Evolutionary conservation across 1,139 yeast species (phyloP), one percentile per base, ranked within the genome.

Genomic region (Meyerozyma athensensis): DNA sequence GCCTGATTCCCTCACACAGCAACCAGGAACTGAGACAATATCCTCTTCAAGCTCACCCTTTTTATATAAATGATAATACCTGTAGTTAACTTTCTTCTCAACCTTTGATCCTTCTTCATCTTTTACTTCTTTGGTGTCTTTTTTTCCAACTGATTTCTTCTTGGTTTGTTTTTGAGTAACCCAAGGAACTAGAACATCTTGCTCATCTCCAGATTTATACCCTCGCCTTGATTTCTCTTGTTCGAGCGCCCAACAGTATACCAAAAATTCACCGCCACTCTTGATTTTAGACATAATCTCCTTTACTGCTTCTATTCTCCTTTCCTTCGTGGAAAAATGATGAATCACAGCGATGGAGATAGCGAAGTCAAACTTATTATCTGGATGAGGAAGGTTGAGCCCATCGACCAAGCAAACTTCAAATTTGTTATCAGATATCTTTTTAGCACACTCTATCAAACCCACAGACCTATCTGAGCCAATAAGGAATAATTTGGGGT

Each of bases 201-300:
- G 98, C 37, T 86, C 89, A 76, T 84, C 90, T 3, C 94, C 95
- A 44, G 79, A 87, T 48, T 83, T 81, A 61, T 86, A 90, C 0
- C 97, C 97, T 47, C 97, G 68, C 42, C 96, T 68, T 0, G 96
- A 85, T 24, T 69, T 74, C 44, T 81, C 86, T 58, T 92, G 98
- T 49, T 94, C 98, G 38, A 92, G 63, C 0, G 98, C 98, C 98
- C 98, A 92, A 39, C 95, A 95, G 54, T 90, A 90, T 10, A 92
- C 73, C 46, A 94, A 64, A 0, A 87, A 83, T 39, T 73, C 75
- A 1, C 96, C 96, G 1, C 79, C 79, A 0, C 51, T 43, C 34
- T 57, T 68, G 36, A 92, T 58, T 41, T 79, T 78, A 12, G 79
- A 61, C 28, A 92, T 56, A 2, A 90, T 81, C 42, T 81, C 84